Conservation (phyloP, 495 filamentous ascomycete species). For the Penicillium subrubescens region DNA sequence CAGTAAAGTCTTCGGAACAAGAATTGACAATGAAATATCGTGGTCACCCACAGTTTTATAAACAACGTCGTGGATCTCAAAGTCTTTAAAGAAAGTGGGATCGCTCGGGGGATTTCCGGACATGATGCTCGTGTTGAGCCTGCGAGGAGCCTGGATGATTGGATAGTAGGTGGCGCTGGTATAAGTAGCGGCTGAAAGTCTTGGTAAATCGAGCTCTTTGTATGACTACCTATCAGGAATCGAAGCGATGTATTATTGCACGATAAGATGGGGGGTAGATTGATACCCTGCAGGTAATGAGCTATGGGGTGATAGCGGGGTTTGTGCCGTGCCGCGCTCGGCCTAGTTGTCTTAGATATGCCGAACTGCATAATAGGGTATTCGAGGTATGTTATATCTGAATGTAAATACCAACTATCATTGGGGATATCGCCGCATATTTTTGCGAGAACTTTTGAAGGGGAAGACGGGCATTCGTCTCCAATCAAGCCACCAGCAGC, state of each 20-base stretch:
- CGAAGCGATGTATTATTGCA: not conserved
- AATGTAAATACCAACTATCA: no score
- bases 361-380: no score
- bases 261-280: not conserved
- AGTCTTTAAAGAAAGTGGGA: conserved; percentile 8
- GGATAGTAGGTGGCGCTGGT: not conserved
- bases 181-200: not conserved
- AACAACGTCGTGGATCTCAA: conserved; percentile 7
- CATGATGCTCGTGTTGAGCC: not conserved
- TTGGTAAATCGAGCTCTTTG: not conserved
- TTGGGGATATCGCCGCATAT: no score
- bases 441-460: no score
- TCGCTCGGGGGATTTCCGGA: conserved; percentile 2
- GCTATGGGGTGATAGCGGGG: not conserved
- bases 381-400: no score
- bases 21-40: conserved; percentile 9
- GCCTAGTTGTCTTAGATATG: not conserved
- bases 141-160: not conserved
- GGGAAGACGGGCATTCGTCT: no score
- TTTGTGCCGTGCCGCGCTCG: not conserved
- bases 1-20: conserved; percentile 14
- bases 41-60: conserved; percentile 13
- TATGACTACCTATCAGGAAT: not conserved
- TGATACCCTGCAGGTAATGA: not conserved
- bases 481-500: no score